Percentiles rank a stretch among this genome's conserved stretches.
Conservation (phyloP, 2,329 filamentous ascomycete genomes). For the Trichoderma semiorbis region DNA sequence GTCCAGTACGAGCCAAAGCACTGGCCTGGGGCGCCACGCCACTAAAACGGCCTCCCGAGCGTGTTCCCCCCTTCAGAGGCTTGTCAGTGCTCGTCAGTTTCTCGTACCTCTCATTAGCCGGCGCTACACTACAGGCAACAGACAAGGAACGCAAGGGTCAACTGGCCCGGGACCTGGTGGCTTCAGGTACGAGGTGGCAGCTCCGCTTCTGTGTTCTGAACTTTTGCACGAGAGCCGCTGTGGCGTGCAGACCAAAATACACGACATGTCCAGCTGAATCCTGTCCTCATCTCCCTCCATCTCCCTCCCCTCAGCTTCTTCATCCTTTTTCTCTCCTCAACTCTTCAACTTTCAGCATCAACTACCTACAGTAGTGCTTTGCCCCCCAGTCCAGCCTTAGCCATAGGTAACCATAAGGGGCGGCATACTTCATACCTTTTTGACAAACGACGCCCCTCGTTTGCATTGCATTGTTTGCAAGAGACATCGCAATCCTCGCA, state of each 20-base stretch:
- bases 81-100: neutral
- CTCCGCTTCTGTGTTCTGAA: neutral
- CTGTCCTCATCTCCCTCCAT: neutral
- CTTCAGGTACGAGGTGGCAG: neutral
- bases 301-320: neutral
- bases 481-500: neutral
- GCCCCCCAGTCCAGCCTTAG: neutral
- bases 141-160: neutral
- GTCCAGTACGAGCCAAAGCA: neutral
- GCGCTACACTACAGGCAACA: neutral
- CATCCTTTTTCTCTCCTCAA: neutral
- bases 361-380: neutral
- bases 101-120: neutral
- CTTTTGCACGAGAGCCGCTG: neutral
- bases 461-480: neutral
- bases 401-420: too few species aligned
- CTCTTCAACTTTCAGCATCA: neutral
- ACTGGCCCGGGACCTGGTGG: neutral
- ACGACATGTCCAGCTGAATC: neutral
- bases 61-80: neutral
- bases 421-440: neutral
- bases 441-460: neutral
- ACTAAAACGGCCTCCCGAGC: neutral
- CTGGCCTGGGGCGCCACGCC: neutral
- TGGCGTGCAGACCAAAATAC: slow-evolving; percentile 1